Evolutionary conservation across 768 basidiomycete genomes (phyloP).

Genomic region (Chalciporus pseudorubinellus): DNA sequence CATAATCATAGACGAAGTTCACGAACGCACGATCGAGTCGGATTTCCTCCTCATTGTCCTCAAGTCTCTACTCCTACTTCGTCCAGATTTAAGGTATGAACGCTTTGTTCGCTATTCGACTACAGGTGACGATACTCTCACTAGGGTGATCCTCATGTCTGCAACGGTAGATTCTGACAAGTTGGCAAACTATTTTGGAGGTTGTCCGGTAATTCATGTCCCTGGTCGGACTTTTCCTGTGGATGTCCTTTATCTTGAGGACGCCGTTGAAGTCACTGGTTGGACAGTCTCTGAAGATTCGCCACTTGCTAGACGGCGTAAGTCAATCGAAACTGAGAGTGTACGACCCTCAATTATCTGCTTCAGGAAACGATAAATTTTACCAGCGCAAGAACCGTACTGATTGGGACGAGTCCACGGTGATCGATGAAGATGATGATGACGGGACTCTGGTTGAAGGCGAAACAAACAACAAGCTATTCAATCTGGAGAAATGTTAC

Average conservation of each 20-base stretch:
- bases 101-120: neutral
- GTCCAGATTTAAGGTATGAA: constrained; percentile 79
- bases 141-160: constrained; percentile 91
- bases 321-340: constrained; percentile 22
- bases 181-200: constrained; percentile 85
- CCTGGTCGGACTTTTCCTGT: constrained; percentile 97
- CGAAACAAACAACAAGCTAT: constrained; percentile 14
- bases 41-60: constrained; percentile 95
- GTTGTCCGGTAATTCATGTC: constrained; percentile 79
- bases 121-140: constrained; percentile 5
- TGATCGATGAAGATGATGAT: constrained; percentile 65
- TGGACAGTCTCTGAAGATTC: constrained; percentile 82
- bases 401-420: constrained; percentile 80
- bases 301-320: constrained; percentile 73
- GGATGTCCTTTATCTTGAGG: constrained; percentile 80
- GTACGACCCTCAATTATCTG: neutral
- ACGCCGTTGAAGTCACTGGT: constrained; percentile 77
- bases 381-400: constrained; percentile 56
- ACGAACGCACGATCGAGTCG: constrained; percentile 95
- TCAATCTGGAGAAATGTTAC: constrained; percentile 73
- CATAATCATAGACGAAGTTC: constrained; percentile 96
- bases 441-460: constrained; percentile 43
- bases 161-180: constrained; percentile 93
- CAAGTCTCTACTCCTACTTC: constrained; percentile 72
- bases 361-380: constrained; percentile 59